Conservation (phyloP, 371 early-diverging fungal genomes). For the Coemansia sp. region DNA sequence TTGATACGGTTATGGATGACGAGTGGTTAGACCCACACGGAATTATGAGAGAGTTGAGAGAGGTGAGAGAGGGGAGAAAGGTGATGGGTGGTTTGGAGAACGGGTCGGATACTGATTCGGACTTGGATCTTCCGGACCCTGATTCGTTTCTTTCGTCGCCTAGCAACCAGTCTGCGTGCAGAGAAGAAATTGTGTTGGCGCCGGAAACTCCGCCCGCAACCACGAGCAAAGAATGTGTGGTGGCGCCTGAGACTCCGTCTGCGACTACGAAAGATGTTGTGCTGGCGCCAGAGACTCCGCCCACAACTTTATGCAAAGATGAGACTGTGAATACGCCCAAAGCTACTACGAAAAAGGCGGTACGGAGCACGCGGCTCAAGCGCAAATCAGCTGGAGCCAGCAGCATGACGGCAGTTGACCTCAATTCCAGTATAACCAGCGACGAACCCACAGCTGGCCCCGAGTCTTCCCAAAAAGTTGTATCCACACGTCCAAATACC, state of each 20-base stretch:
- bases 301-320: not conserved
- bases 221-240: not conserved
- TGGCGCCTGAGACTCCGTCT: not conserved
- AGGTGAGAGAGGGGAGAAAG: not conserved
- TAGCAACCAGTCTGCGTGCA: not conserved
- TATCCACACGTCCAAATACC: not conserved
- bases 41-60: not conserved
- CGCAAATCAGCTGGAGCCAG: not conserved
- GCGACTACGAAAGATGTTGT: not conserved
- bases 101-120: constrained; percentile 29
- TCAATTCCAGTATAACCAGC: too few species aligned
- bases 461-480: too few species aligned
- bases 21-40: too few species aligned
- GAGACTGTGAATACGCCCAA: not conserved
- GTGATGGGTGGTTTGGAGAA: not conserved
- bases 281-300: constrained; percentile 1
- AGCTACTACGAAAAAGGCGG: not conserved
- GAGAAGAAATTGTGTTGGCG: constrained; percentile 1
- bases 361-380: not conserved
- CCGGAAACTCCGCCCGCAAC: constrained; percentile 3
- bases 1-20: not conserved
- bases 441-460: too few species aligned
- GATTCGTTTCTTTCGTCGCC: constrained; percentile 14
- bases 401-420: not conserved
- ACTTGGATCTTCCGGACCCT: constrained; percentile 39